Percentiles rank a stretch among this genome's conserved stretches.
Evolutionary conservation across 352 stramenopile species (phyloP).

Genomic region (Globisporangium yorkense): DNA sequence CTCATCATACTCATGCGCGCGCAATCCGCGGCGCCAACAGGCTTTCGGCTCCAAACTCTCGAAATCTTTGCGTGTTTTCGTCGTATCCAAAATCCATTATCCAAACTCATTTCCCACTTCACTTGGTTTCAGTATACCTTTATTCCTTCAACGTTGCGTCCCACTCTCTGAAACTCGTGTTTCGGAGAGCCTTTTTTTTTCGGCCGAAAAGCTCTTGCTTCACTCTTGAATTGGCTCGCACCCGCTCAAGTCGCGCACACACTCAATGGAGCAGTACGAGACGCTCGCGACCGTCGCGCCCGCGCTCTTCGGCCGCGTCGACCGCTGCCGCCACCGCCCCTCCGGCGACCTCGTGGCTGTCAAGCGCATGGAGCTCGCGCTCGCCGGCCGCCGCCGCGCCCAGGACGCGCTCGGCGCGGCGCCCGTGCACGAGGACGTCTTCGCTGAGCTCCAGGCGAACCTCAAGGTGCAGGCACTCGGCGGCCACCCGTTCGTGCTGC

Average conservation of each 20-base stretch:
- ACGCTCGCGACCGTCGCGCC: slow-evolving; percentile 50
- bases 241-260: background rate
- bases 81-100: too few relatives aligned
- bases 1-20: too few relatives aligned
- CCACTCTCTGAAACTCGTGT: too few relatives aligned
- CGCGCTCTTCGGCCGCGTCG: slow-evolving; percentile 68
- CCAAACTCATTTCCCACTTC: too few relatives aligned
- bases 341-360: slow-evolving; percentile 58
- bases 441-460: slow-evolving; percentile 67
- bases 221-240: background rate
- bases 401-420: slow-evolving; percentile 30
- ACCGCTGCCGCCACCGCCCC: slow-evolving; percentile 45
- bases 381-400: slow-evolving; percentile 38
- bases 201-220: too few relatives aligned
- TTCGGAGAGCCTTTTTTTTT: background rate
- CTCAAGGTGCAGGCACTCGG: slow-evolving; percentile 48
- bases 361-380: slow-evolving; percentile 74
- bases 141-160: too few relatives aligned
- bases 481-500: slow-evolving; percentile 64
- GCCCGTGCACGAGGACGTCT: slow-evolving; percentile 59
- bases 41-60: too few relatives aligned
- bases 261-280: slow-evolving; percentile 37
- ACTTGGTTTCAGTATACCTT: too few relatives aligned
- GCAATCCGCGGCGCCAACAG: too few relatives aligned
- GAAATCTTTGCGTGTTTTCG: too few relatives aligned